Percentiles rank a stretch among this genome's conserved stretches.
Conservation (phyloP, 2,329 filamentous ascomycete species). For the Hypoxylon sp. region DNA sequence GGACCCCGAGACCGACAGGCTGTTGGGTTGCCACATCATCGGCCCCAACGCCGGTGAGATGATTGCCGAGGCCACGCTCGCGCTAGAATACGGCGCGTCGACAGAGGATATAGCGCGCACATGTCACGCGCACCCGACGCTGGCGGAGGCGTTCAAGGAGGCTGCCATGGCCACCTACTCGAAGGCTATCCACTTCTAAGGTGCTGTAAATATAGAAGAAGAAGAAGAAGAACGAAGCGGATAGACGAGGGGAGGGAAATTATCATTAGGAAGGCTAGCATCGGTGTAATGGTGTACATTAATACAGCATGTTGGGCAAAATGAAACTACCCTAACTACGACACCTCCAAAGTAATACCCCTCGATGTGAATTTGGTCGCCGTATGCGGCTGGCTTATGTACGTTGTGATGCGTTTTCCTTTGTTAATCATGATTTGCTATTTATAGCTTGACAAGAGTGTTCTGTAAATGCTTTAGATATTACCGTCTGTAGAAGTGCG, state of each 20-base stretch:
- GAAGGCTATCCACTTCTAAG: slow-evolving; percentile 94
- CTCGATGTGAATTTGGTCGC: too few species aligned
- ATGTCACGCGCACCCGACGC: slow-evolving; percentile 94
- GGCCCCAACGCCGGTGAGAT: slow-evolving; percentile 97
- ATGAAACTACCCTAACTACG: too few species aligned
- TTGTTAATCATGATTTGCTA: slow-evolving; percentile 11
- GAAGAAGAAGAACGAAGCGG: too few species aligned
- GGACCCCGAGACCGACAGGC: slow-evolving; percentile 94
- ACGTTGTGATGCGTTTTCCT: slow-evolving; percentile 9
- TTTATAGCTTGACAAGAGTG: too few species aligned
- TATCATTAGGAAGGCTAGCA: slow-evolving; percentile 38
- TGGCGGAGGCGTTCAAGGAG: slow-evolving; percentile 99
- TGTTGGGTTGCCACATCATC: slow-evolving; percentile 96
- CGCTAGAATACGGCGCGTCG: slow-evolving; percentile 94
- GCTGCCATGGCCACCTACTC: slow-evolving; percentile 97
- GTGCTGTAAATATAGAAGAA: slow-evolving; percentile 43
- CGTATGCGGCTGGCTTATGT: too few species aligned
- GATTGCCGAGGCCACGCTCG: slow-evolving; percentile 96
- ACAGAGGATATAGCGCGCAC: slow-evolving; percentile 95
- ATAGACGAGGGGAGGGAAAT: slow-evolving; percentile 29
- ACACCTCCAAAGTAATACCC: too few species aligned
- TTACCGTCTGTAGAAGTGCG: too few species aligned
- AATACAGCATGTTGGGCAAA: slow-evolving; percentile 45
- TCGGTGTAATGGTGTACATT: slow-evolving; percentile 49
- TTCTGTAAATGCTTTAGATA: too few species aligned